Evolutionary conservation across 805 yeast species (phyloP), one percentile per base, ranked within the genome.

Genomic region (Lipomyces sp.): DNA sequence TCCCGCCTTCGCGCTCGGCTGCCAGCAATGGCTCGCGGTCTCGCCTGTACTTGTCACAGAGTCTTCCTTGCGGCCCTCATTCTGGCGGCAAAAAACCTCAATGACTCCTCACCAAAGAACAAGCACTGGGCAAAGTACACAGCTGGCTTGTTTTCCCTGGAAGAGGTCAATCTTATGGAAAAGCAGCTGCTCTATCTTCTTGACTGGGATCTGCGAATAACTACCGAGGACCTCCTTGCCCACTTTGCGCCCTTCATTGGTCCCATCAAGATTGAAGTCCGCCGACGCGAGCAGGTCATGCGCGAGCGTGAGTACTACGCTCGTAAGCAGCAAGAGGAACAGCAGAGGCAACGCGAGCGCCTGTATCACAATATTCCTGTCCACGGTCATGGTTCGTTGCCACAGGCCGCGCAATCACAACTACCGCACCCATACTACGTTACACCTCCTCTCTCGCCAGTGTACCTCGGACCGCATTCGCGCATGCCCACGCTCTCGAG

Each of bases 101-200:
- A 94, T 78, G 99, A 94, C 80, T 90, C 97, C 2, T 88, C 96
- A 29, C 99, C 99, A 54, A 84, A 94, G 76, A 94, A 94, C 80
- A 93, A 90, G 79, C 98, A 95, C 80, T 94, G 99, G 99, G 88
- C 97, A 3, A 84, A 86, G 67, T 93, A 94, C 81, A 93, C 98
- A 2, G 88, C 89, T 75, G 98, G 98, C 0, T 82, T 95, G 54
- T 84, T 94, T 67, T 76, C 87, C 8, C 80, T 90, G 50, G 82
- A 82, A 30, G 98, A 94, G 75, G 92, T 95, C 62, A 95, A 94
- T 78, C 87, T 92, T 70, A 90, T 96, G 74, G 99, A 94, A 79
- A 84, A 93, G 71, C 98, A 94, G 79, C 81, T 95, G 73, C 85
- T 94, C 59, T 85, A 84, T 59, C 86, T 91, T 69, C 83, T 94